Percentiles rank a stretch among this genome's conserved stretches.
phyloP scores from a whole-genome alignment of 164 flowering plant species.

The Taxillus chinensis region DNA sequence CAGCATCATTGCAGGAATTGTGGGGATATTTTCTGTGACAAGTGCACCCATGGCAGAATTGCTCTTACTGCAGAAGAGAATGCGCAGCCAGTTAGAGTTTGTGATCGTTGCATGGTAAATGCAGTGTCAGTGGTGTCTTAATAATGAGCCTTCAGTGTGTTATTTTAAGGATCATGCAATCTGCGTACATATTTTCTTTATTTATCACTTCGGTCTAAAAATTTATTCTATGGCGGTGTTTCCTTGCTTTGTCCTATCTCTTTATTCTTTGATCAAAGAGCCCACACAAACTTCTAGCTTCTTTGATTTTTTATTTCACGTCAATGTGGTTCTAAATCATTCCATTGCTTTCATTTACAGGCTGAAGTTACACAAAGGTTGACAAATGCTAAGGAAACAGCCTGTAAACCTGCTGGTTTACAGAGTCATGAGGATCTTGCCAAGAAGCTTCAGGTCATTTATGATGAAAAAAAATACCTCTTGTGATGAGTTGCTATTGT shows the following conservation, averaged over 20 bases:
- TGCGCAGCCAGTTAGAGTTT: constrained; percentile 88
- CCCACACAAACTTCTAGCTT: too few species aligned
- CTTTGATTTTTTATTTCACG: too few species aligned
- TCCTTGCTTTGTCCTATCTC: too few species aligned
- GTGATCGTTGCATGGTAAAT: constrained; percentile 90
- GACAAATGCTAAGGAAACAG: constrained; percentile 65
- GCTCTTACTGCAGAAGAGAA: constrained; percentile 83
- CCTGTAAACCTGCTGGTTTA: constrained; percentile 45
- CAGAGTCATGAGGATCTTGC: constrained; percentile 93
- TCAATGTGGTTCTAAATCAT: neutral
- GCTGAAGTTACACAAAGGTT: constrained; percentile 96
- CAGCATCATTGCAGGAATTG: constrained; percentile 99
- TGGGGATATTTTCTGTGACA: constrained; percentile 97
- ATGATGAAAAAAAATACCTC: neutral
- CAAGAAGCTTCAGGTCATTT: constrained; percentile 76
- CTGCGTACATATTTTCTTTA: too few species aligned
- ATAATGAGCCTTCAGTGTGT: too few species aligned
- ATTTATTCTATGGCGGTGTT: too few species aligned
- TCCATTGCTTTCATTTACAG: constrained; percentile 23
- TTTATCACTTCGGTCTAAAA: too few species aligned
- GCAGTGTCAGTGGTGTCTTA: neutral
- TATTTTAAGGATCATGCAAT: too few species aligned
- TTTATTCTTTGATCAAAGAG: too few species aligned
- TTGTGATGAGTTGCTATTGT: too few species aligned
- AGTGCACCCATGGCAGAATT: constrained; percentile 89